Conservation (phyloP, 306 rosid genomes). For the Vigna angularis region DNA sequence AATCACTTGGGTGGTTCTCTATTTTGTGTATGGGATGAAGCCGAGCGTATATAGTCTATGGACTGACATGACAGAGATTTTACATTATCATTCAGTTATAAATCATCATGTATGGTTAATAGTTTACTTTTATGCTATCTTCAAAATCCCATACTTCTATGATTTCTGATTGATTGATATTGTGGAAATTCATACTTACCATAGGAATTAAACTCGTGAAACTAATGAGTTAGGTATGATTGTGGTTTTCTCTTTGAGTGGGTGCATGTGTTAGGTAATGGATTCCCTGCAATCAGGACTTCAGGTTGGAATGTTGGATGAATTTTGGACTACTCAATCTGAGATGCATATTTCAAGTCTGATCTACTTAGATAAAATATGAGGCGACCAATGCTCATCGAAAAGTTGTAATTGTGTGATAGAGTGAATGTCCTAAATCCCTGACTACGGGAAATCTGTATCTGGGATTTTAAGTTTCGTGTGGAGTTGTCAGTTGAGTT, state of each 20-base stretch:
- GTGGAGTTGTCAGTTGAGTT: background rate
- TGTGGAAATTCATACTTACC: background rate
- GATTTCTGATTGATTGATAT: background rate
- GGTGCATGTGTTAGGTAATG: background rate
- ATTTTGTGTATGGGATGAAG: background rate
- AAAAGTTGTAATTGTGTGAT: background rate
- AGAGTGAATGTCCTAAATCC: conserved; percentile 1
- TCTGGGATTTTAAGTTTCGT: background rate
- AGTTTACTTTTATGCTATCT: background rate
- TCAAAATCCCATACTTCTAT: background rate
- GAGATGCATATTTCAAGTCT: background rate
- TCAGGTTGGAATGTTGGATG: background rate
- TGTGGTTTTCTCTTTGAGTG: background rate
- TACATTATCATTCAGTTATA: background rate
- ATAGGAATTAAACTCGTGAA: background rate
- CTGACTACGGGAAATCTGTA: background rate
- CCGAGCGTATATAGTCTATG: background rate
- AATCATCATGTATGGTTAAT: background rate
- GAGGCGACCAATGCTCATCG: background rate
- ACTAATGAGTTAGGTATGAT: background rate
- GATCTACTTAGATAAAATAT: background rate
- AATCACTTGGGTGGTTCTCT: background rate
- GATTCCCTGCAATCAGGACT: background rate
- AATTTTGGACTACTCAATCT: background rate
- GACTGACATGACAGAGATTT: background rate